Evolutionary conservation across 331 rosid species (phyloP).

Genomic region (Rosa hybrid): DNA sequence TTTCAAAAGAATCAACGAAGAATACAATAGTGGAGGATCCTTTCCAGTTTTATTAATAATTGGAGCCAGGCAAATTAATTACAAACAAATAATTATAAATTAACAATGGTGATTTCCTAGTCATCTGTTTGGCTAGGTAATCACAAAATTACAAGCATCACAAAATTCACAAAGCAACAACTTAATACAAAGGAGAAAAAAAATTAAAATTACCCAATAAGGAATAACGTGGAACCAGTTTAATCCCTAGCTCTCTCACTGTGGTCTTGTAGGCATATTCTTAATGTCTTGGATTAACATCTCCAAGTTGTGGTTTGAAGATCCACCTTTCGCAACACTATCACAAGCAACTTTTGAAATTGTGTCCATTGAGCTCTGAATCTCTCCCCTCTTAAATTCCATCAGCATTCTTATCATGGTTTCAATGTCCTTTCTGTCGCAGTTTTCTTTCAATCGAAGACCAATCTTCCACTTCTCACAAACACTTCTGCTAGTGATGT

Average conservation of each 20-base stretch:
- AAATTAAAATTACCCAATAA: no score
- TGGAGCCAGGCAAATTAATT: no score
- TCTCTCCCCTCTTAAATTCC: neutral
- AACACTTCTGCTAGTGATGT: neutral
- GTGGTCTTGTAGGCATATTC: neutral
- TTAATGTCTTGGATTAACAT: neutral
- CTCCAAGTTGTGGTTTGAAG: slow-evolving; percentile 21
- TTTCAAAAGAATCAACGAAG: no score
- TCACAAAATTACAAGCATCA: no score
- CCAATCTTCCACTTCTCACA: slow-evolving; percentile 13
- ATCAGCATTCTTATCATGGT: slow-evolving; percentile 5
- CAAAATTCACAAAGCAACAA: no score
- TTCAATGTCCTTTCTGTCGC: slow-evolving; percentile 12
- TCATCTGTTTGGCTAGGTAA: no score
- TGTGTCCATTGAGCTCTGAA: neutral
- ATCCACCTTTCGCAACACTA: slow-evolving; percentile 6
- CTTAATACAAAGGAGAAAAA: no score
- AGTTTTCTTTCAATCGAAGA: neutral
- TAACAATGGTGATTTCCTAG: no score
- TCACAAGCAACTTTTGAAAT: slow-evolving; percentile 6
- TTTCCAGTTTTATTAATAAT: no score
- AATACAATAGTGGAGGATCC: no score
- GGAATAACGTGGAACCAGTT: neutral
- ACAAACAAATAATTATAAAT: no score
- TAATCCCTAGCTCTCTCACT: neutral